Evolutionary conservation across 2,329 filamentous ascomycete species (phyloP).

Genomic region (Neurospora sp.): DNA sequence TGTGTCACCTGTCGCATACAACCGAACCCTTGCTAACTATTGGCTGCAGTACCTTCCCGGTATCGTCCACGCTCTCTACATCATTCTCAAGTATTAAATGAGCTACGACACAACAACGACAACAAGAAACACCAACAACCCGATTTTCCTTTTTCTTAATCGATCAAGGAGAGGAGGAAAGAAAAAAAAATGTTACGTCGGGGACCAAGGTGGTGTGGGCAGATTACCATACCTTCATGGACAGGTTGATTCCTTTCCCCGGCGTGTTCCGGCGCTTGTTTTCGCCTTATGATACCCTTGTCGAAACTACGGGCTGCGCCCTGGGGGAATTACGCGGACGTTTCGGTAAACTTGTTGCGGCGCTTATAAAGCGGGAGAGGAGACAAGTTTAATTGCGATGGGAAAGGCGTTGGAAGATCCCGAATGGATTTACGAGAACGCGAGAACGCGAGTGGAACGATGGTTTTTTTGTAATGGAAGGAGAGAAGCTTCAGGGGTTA

Average conservation of each 20-base stretch:
- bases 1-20: neutral
- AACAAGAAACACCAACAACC: neutral
- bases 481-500: neutral
- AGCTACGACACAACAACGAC: neutral
- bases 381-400: neutral
- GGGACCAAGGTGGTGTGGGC: neutral
- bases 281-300: neutral
- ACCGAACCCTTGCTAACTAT: slow-evolving; percentile 19
- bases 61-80: slow-evolving; percentile 90
- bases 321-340: neutral
- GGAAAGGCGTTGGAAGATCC: neutral
- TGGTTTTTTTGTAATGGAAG: neutral
- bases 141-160: neutral
- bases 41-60: slow-evolving; percentile 50
- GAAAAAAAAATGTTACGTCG: neutral
- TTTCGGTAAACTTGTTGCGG: neutral
- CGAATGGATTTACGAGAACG: neutral
- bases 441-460: neutral
- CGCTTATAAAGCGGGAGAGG: neutral
- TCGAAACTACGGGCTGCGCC: neutral
- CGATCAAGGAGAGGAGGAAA: neutral
- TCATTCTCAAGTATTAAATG: slow-evolving; percentile 76
- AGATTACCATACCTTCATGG: neutral
- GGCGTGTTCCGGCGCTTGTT: neutral
- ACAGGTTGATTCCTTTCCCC: neutral